Evolutionary conservation across 495 filamentous ascomycete genomes (phyloP), one percentile per base, ranked within the genome.

Genomic region (Cercophora sp.): DNA sequence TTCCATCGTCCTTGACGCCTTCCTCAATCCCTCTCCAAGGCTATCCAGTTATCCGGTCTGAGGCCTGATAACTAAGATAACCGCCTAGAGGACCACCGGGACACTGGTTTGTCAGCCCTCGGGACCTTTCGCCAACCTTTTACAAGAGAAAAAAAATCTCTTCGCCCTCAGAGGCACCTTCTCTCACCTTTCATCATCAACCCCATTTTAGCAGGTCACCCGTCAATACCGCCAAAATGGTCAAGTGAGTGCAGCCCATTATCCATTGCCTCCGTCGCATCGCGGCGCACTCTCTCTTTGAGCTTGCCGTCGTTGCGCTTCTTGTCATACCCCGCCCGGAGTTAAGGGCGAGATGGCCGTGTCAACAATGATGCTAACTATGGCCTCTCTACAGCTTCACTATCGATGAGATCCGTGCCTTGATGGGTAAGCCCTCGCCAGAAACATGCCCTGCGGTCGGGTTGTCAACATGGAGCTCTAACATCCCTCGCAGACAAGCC

Each of bases 371-470:
- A 50, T 48, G 48, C 59, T 72, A 62, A 74, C 66, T 32, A 63
- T 56, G 35, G 19, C 40, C 47, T 50, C 48, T 35, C 61, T 54
- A 76, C 70, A 98, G 92, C 86, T 98, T 98, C 85, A 98, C 93
- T 70, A 85, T 96, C 77, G 91, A 96, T 71, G 89, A 96, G 85
- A 89, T 98, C 82, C 89, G 93, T 77, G 68, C 61, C 58, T 83
- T 98, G 78, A 98, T 98, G 93, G 66, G 62, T 63, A 58, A 61
- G 62, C 59, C 37, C 2, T 29, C 52, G n/a, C 29, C 13, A n/a
- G 11, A 26, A 2, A 4, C 46, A 34, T 25, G 18, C 6, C 43
- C 31, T n/a, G 19, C 37, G 18, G 19, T n/a, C 13, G n/a, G 2
- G n/a, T 6, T 25, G 31, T 15, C 24, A 16, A 35, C 29, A 27